These are phyloP conservation scores for Spergularia marina DNA, from an alignment of 148 eudicot species.

Conservation along the genomic window DNA sequence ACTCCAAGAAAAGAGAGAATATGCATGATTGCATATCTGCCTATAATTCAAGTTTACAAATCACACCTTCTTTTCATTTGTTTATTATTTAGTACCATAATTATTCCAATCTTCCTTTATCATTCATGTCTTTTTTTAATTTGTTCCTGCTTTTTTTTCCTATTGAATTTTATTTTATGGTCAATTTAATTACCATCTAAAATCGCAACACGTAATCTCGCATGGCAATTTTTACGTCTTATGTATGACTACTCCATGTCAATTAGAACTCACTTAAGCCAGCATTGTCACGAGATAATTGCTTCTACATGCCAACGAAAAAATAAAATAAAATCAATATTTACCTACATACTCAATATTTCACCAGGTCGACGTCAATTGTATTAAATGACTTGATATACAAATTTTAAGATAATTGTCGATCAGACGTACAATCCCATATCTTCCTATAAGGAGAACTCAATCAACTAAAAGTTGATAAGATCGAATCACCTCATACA, in stretches of 20 bases:
- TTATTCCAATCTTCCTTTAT: slow-evolving; percentile 18
- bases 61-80: background rate
- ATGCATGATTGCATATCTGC: slow-evolving; percentile 20
- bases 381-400: too few relatives aligned
- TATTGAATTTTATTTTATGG: background rate
- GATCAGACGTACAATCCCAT: background rate
- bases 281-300: too few relatives aligned
- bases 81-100: slow-evolving; percentile 8
- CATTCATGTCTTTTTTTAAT: background rate
- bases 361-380: too few relatives aligned
- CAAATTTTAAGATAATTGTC: too few relatives aligned
- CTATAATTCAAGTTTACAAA: slow-evolving; percentile 1
- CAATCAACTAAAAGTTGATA: background rate
- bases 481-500: background rate
- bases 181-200: too few relatives aligned
- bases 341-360: too few relatives aligned
- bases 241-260: background rate
- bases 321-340: too few relatives aligned
- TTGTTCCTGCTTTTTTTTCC: background rate
- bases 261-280: too few relatives aligned
- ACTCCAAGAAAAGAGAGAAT: slow-evolving; percentile 21
- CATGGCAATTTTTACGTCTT: background rate
- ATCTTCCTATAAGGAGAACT: background rate
- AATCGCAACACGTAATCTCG: background rate
- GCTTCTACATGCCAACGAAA: too few relatives aligned